Percentiles rank a stretch among this genome's conserved stretches.
phyloP scores from a whole-genome alignment of 2,329 filamentous ascomycete species.

The Calonectria henricotiae region DNA sequence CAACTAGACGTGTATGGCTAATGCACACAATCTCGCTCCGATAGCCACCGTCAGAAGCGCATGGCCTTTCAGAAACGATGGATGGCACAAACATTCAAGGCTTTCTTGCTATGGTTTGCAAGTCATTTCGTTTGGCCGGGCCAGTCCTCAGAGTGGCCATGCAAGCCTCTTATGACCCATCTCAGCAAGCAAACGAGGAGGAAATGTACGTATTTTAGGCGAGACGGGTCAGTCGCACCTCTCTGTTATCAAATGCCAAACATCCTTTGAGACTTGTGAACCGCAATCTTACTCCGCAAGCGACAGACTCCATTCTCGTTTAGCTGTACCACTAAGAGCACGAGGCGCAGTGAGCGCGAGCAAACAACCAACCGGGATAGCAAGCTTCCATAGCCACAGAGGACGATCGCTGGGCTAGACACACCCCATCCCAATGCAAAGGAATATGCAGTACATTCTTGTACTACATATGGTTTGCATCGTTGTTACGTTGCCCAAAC shows the following conservation, averaged over 20 bases:
- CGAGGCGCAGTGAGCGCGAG: slow-evolving; percentile 3
- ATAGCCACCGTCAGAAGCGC: neutral
- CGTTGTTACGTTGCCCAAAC: slow-evolving; percentile 7
- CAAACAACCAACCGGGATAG: slow-evolving; percentile 28
- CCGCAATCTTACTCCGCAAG: slow-evolving; percentile 34
- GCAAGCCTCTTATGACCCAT: slow-evolving; percentile 17
- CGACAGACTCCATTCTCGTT: slow-evolving; percentile 27
- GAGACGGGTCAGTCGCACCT: slow-evolving; percentile 17
- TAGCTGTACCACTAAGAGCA: slow-evolving; percentile 30
- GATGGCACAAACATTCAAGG: neutral
- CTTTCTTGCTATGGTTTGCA: neutral
- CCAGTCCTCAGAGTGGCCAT: neutral
- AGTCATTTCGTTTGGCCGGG: neutral
- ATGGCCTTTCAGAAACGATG: neutral
- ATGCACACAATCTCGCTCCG: slow-evolving; percentile 5
- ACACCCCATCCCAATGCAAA: slow-evolving; percentile 10
- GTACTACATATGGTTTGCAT: neutral
- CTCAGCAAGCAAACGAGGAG: slow-evolving; percentile 6
- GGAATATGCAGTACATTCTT: neutral
- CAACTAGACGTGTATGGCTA: slow-evolving; percentile 3
- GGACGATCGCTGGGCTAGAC: neutral
- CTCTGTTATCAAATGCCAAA: slow-evolving; percentile 20
- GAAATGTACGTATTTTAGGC: slow-evolving; percentile 20
- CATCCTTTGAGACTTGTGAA: slow-evolving; percentile 25
- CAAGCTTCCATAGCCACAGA: slow-evolving; percentile 10